Evolutionary conservation across 176 grass and related monocot species (phyloP).

Genomic region (Carex kokanica): DNA sequence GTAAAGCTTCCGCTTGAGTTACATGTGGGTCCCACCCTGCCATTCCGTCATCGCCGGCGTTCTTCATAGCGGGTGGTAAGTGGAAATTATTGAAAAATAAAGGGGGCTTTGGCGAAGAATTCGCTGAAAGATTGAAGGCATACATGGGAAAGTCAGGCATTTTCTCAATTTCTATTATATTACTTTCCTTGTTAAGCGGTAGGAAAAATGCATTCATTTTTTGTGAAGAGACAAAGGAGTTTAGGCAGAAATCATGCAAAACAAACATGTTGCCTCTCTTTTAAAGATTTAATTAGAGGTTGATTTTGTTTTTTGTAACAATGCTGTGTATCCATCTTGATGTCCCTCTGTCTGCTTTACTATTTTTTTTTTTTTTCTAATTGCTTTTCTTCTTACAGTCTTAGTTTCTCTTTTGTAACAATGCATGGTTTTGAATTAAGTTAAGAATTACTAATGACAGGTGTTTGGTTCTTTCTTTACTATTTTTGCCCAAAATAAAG

Average conservation of each 20-base stretch:
- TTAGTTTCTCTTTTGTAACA: background rate
- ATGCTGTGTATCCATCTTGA: background rate
- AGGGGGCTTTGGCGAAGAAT: constrained; percentile 29
- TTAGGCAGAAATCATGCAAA: constrained; percentile 28
- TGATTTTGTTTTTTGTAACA: constrained; percentile 23
- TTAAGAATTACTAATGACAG: background rate
- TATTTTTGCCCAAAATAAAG: background rate
- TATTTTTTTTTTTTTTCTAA: background rate
- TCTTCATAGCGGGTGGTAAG: background rate
- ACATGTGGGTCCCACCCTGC: background rate
- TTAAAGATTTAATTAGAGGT: constrained; percentile 1
- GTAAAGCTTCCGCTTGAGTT: constrained; percentile 15
- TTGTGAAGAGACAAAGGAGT: constrained; percentile 23
- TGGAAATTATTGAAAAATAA: background rate
- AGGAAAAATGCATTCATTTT: constrained; percentile 23
- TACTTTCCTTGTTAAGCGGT: constrained; percentile 51
- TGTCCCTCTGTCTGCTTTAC: constrained; percentile 4
- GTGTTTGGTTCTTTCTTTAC: background rate
- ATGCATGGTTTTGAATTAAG: background rate
- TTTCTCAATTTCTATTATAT: constrained; percentile 54
- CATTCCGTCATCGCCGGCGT: background rate
- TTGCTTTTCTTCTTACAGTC: background rate
- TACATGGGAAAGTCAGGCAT: constrained; percentile 99
- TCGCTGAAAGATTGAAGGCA: constrained; percentile 46
- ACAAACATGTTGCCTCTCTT: constrained; percentile 8